A percentile compares a stretch with the other conserved stretches of the same genome.
These are phyloP conservation scores for Xerocomellus amylosporus DNA, from an alignment of 768 basidiomycete genomes.

Conservation along the genomic window DNA sequence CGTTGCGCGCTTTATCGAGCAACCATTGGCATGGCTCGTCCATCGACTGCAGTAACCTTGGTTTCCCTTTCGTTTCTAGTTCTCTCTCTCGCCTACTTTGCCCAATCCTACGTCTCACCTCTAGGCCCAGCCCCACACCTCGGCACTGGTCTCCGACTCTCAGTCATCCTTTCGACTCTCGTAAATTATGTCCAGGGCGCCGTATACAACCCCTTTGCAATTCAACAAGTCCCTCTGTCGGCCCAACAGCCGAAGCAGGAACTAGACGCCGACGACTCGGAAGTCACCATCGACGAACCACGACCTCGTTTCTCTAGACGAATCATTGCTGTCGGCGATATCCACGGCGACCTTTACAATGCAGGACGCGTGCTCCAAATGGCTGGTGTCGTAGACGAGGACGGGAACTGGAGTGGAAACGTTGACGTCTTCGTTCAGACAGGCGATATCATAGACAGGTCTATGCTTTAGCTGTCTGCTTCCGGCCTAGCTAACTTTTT, in stretches of 20 bases:
- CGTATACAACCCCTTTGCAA: slow-evolving; percentile 20
- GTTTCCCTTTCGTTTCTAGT: slow-evolving; percentile 25
- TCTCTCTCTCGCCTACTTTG: slow-evolving; percentile 31
- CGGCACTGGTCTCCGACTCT: slow-evolving; percentile 19
- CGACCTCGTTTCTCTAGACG: slow-evolving; percentile 38
- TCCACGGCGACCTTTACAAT: slow-evolving; percentile 87
- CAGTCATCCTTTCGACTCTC: slow-evolving; percentile 26
- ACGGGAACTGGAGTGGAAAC: slow-evolving; percentile 77
- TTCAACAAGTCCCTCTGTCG: slow-evolving; percentile 12
- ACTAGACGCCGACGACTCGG: slow-evolving; percentile 3
- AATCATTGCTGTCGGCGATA: slow-evolving; percentile 87
- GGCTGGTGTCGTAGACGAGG: slow-evolving; percentile 68
- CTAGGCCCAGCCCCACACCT: slow-evolving; percentile 34
- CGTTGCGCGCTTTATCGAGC: neutral
- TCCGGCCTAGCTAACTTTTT: slow-evolving; percentile 10
- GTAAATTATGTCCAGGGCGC: slow-evolving; percentile 25
- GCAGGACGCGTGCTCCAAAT: slow-evolving; percentile 78
- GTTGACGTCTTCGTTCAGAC: slow-evolving; percentile 91
- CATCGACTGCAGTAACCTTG: slow-evolving; percentile 14
- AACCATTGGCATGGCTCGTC: slow-evolving; percentile 22
- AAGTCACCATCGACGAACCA: slow-evolving; percentile 18
- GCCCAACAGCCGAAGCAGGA: slow-evolving; percentile 3
- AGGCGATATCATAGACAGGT: slow-evolving; percentile 94
- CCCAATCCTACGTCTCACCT: slow-evolving; percentile 30
- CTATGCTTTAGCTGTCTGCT: slow-evolving; percentile 16